A percentile compares a stretch with the other conserved stretches of the same genome.
Conservation (phyloP, 1,284 basidiomycete species). For the Sphaerobolus stellatus region DNA sequence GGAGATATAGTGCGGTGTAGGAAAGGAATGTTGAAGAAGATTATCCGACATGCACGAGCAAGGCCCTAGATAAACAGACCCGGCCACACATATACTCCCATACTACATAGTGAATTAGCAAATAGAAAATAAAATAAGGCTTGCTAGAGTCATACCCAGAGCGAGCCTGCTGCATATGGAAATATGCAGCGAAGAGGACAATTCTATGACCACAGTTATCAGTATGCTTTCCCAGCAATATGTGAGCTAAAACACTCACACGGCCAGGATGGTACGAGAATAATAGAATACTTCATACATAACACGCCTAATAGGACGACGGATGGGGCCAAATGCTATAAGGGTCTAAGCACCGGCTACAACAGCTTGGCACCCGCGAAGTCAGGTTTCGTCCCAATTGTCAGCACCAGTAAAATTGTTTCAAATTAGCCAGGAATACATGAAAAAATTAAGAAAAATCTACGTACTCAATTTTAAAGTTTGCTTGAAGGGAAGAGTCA, state of each 20-base stretch:
- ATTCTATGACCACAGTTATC: not conserved
- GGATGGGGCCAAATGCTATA: not conserved
- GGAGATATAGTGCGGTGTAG: conserved; percentile 26
- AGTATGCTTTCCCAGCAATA: no score
- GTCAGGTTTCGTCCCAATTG: not conserved
- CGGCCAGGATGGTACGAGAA: not conserved
- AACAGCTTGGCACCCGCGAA: not conserved
- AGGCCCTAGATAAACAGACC: conserved; percentile 44
- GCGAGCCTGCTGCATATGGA: not conserved
- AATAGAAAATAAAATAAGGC: not conserved
- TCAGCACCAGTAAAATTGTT: not conserved
- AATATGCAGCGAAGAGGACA: not conserved
- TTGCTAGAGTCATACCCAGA: not conserved
- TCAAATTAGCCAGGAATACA: no score
- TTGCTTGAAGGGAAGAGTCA: no score
- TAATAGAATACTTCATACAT: not conserved
- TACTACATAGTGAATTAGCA: conserved; percentile 5
- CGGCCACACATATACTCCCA: conserved; percentile 31
- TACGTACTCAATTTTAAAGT: no score
- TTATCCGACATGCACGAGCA: conserved; percentile 38
- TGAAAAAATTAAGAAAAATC: no score
- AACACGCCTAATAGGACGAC: not conserved
- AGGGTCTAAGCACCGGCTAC: not conserved
- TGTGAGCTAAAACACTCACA: not conserved
- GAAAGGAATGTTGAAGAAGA: conserved; percentile 42